Percentiles rank a stretch among this genome's conserved stretches.
Conservation (phyloP, 2,329 filamentous ascomycete genomes). For the Pseudocercospora macadamiae region DNA sequence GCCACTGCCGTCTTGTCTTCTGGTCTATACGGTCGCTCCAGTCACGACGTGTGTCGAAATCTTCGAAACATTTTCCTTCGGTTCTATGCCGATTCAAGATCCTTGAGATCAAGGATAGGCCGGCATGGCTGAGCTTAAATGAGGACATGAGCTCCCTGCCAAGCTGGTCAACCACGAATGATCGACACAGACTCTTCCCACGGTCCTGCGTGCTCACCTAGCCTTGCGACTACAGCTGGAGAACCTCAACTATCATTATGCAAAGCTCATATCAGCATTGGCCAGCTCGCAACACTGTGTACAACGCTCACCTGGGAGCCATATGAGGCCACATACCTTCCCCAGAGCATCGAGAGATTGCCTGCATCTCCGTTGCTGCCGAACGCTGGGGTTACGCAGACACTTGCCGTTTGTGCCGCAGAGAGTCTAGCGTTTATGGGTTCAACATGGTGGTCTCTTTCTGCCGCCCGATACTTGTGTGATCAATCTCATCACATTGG, state of each 20-base stretch:
- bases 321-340: no score
- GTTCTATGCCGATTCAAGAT: no score
- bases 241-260: no score
- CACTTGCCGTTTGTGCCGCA: not conserved
- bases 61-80: not conserved
- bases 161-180: not conserved
- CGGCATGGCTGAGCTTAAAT: not conserved
- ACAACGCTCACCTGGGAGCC: no score
- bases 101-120: not conserved
- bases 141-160: not conserved
- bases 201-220: no score
- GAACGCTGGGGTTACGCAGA: not conserved
- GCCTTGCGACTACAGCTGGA: no score
- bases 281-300: not conserved
- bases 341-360: no score
- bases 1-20: not conserved
- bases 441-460: no score
- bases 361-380: not conserved
- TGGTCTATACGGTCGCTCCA: not conserved
- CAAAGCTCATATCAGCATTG: not conserved
- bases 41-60: not conserved
- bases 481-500: no score
- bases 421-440: no score
- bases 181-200: no score
- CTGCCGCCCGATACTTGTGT: no score